Evolutionary conservation across 2,329 filamentous ascomycete species (phyloP), one percentile per base, ranked within the genome.

Genomic region (Fusarium papillatum): DNA sequence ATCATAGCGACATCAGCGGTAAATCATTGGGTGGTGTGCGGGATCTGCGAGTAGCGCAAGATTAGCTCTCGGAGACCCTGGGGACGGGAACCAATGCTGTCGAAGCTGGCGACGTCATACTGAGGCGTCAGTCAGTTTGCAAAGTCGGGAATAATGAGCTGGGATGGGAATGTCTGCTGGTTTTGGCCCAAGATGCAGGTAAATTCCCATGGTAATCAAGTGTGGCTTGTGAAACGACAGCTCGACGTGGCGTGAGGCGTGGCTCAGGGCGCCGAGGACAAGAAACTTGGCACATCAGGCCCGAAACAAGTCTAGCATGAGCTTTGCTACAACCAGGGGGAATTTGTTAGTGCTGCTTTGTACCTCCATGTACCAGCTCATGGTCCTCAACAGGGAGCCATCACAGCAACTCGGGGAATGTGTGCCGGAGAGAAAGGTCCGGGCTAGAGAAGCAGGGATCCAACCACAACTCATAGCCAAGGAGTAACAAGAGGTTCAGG

Each of bases 301-400:
- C 34, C 63, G 24, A 10, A 70, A 41, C 11, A 1, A 24, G 66
- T n/a, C 63, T 73, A 75, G 70, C 36, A 39, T 36, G 31, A 41
- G 9, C 2, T n/a, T 46, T n/a, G 31, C 60, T 55, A 36, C 63
- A 46, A 62, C 31, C 66, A 64, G 62, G 64, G 50, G 66, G 65
- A 46, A 67, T 68, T 60, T 78, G 76, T 78, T 76, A 76, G 72
- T 64, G 66, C 68, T 70, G 26, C 14, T n/a, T 74, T 70, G 69
- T 76, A 70, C 57, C 60, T 69, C 55, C 68, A 46, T 31, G 76
- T 77, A 76, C 76, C 67, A 24, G 24, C 9, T 41, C 22, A 11
- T 34, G 50, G 63, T 31, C 43, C 38, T 43, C 59, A 26, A 17
- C 43, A 38, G 55, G n/a, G 68, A 62, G 22, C 57, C 36, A 64